A percentile compares a stretch with the other conserved stretches of the same genome.
These are phyloP conservation scores for Moricandia arvensis DNA, from an alignment of 345 rosid genomes.

Conservation along the genomic window DNA sequence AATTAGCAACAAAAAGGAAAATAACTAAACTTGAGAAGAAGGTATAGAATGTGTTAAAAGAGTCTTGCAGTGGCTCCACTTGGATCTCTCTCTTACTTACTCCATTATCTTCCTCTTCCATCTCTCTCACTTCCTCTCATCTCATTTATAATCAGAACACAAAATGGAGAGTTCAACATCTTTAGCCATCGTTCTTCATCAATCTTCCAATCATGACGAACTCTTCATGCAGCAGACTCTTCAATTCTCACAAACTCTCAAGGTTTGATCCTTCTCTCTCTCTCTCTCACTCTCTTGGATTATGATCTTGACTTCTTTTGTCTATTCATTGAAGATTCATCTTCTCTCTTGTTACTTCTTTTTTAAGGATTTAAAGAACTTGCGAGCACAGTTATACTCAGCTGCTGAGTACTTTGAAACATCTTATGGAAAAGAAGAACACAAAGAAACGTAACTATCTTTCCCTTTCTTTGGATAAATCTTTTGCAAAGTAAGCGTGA, in stretches of 20 bases:
- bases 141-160: not conserved
- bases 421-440: constrained; percentile 54
- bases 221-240: constrained; percentile 67
- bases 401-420: constrained; percentile 86
- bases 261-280: constrained; percentile 42
- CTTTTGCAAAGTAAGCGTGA: not conserved
- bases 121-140: constrained; percentile 5
- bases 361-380: constrained; percentile 67
- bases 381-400: constrained; percentile 70
- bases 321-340: constrained; percentile 9
- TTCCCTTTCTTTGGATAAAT: not conserved
- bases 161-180: constrained; percentile 45
- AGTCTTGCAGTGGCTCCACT: constrained; percentile 27
- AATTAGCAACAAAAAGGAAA: not conserved
- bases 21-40: constrained; percentile 19
- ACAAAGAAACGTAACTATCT: constrained; percentile 59
- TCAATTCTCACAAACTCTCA: constrained; percentile 63
- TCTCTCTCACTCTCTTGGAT: not conserved
- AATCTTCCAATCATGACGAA: constrained; percentile 62
- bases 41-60: constrained; percentile 26
- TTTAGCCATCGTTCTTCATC: constrained; percentile 41
- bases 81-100: constrained; percentile 25
- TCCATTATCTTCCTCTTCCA: constrained; percentile 24
- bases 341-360: constrained; percentile 7
- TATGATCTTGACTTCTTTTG: not conserved